These are phyloP conservation scores for Neurospora pannonica DNA, from an alignment of 495 filamentous ascomycete species.

Conservation along the genomic window DNA sequence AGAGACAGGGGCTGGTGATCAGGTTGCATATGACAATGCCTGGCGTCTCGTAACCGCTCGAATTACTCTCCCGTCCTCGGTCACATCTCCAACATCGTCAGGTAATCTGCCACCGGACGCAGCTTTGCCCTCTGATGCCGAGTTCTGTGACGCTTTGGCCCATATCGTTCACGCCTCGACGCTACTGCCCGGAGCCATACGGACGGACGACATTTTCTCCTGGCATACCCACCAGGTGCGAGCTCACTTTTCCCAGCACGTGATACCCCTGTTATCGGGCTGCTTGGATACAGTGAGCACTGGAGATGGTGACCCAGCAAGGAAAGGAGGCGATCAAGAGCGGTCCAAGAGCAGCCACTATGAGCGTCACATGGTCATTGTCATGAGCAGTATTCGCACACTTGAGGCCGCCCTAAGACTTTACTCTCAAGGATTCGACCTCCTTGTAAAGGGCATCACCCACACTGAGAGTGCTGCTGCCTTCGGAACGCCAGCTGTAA, in stretches of 20 bases:
- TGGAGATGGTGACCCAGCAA: not conserved
- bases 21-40: conserved; percentile 54
- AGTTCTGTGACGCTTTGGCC: conserved; percentile 35
- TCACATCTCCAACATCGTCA: conserved; percentile 32
- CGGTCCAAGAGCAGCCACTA: conserved; percentile 12
- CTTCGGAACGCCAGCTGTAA: conserved; percentile 7
- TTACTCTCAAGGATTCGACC: conserved; percentile 38
- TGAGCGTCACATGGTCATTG: conserved; percentile 27
- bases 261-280: conserved; percentile 36
- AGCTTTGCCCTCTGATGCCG: conserved; percentile 11
- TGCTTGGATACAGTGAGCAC: conserved; percentile 18
- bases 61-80: conserved; percentile 46
- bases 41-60: conserved; percentile 59
- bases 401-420: conserved; percentile 41
- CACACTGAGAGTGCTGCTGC: conserved; percentile 4
- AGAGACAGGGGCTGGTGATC: conserved; percentile 33
- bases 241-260: conserved; percentile 40
- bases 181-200: conserved; percentile 32
- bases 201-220: conserved; percentile 39
- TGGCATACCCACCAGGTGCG: conserved; percentile 46
- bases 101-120: conserved; percentile 34
- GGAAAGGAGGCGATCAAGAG: not conserved
- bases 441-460: conserved; percentile 31
- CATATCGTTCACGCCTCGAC: conserved; percentile 29
- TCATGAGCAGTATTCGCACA: conserved; percentile 37